Conservation (phyloP, 805 yeast genomes). For the Lipomyces spencermartinsiae region DNA sequence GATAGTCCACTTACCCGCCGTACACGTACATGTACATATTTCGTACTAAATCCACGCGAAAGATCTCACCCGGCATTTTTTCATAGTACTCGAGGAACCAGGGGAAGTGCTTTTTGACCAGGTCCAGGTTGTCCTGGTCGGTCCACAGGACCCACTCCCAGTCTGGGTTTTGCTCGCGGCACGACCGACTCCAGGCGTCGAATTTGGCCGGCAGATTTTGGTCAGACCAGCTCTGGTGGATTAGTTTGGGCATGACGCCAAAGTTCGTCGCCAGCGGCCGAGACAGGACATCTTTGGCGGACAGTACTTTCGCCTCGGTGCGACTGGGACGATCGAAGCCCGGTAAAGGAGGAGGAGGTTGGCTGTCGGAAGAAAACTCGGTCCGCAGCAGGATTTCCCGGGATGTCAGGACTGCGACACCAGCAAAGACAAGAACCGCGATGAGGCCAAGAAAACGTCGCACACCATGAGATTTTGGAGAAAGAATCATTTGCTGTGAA, state of each 20-base stretch:
- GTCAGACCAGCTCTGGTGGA: background rate
- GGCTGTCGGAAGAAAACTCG: no score
- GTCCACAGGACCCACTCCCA: constrained; percentile 1
- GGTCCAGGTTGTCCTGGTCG: background rate
- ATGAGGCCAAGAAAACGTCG: no score
- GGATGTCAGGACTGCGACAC: no score
- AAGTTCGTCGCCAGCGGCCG: background rate
- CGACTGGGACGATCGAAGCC: background rate
- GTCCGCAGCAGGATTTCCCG: no score
- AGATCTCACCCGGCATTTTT: background rate
- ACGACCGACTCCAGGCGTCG: background rate
- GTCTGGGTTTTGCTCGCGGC: constrained; percentile 2
- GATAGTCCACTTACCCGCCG: background rate
- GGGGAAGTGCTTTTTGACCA: background rate
- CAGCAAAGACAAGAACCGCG: no score
- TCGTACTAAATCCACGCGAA: background rate
- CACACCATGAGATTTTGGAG: no score
- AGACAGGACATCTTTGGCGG: background rate
- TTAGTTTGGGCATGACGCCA: background rate
- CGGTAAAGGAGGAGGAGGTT: no score
- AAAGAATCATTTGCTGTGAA: no score
- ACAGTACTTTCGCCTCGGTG: background rate
- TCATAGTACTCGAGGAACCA: background rate
- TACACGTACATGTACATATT: background rate
- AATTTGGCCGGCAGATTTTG: background rate